Conservation (phyloP, 208 protist species). For the Leishmania major region DNA sequence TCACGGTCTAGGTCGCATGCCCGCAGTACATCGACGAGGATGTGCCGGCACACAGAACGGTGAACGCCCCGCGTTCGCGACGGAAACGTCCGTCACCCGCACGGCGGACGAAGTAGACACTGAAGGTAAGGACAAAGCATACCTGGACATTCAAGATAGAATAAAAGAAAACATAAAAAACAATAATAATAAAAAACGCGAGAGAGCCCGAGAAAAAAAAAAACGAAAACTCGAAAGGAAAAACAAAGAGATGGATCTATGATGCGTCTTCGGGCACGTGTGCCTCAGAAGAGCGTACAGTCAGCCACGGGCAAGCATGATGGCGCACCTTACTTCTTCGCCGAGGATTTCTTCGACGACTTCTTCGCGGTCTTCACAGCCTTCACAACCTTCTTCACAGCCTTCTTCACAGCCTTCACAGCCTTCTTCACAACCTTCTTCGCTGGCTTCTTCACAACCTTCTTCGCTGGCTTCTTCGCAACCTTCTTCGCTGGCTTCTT, state of each 20-base stretch:
- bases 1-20: background rate
- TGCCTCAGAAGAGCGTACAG: constrained; percentile 8
- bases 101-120: background rate
- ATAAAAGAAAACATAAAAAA: background rate
- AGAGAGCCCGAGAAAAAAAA: constrained; percentile 1
- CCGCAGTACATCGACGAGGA: background rate
- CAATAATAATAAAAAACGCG: background rate
- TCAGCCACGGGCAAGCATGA: constrained; percentile 4
- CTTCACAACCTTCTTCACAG: constrained; percentile 7
- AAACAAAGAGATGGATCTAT: constrained; percentile 18
- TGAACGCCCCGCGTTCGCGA: background rate
- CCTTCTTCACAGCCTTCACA: constrained; percentile 21
- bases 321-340: constrained; percentile 16
- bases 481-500: constrained; percentile 28
- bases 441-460: background rate
- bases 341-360: constrained; percentile 26
- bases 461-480: constrained; percentile 25
- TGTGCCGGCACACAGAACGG: background rate
- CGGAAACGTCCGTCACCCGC: background rate
- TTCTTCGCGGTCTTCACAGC: constrained; percentile 15
- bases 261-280: background rate
- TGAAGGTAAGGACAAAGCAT: constrained; percentile 1
- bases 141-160: constrained; percentile 1
- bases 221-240: background rate
- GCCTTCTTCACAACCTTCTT: constrained; percentile 37